Conservation (phyloP, 352 stramenopile species). For the Globisporangium parvum region DNA sequence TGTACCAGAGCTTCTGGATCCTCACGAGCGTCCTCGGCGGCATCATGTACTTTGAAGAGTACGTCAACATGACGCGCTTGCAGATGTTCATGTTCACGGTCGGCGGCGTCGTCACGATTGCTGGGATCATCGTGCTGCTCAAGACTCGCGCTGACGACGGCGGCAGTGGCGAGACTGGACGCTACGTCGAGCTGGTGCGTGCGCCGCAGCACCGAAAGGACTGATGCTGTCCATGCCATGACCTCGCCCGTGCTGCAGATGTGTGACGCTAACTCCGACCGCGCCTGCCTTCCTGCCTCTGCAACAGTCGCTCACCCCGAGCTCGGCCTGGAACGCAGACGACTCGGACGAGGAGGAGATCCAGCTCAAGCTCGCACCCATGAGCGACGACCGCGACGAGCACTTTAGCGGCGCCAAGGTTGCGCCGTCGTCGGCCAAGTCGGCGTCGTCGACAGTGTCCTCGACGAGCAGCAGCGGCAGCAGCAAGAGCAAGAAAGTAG, state of each 20-base stretch:
- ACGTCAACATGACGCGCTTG: conserved; percentile 72
- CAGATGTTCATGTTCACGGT: conserved; percentile 80
- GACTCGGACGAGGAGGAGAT: conserved; percentile 84
- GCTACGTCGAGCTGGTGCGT: conserved; percentile 70
- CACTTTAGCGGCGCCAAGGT: conserved; percentile 15
- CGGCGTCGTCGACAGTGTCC: conserved; percentile 16
- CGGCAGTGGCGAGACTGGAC: conserved; percentile 20
- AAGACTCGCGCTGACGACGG: conserved; percentile 35
- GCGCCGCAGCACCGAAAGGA: not conserved
- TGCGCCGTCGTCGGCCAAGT: conserved; percentile 21
- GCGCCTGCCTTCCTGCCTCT: not conserved
- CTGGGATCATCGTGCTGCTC: conserved; percentile 69
- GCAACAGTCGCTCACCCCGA: conserved; percentile 62
- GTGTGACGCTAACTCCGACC: conserved; percentile 3
- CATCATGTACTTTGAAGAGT: conserved; percentile 92
- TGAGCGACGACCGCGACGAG: conserved; percentile 19
- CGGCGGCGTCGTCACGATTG: conserved; percentile 69
- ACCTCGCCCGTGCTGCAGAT: not conserved
- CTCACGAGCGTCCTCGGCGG: conserved; percentile 86
- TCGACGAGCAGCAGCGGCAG: conserved; percentile 13
- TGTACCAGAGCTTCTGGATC: conserved; percentile 92
- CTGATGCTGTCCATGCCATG: not conserved
- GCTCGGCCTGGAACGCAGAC: conserved; percentile 69
- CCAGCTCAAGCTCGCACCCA: conserved; percentile 39
- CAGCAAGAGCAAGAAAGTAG: conserved; percentile 14